These are phyloP conservation scores for Tulasnella sp. DNA, from an alignment of 768 basidiomycete species.

Conservation along the genomic window DNA sequence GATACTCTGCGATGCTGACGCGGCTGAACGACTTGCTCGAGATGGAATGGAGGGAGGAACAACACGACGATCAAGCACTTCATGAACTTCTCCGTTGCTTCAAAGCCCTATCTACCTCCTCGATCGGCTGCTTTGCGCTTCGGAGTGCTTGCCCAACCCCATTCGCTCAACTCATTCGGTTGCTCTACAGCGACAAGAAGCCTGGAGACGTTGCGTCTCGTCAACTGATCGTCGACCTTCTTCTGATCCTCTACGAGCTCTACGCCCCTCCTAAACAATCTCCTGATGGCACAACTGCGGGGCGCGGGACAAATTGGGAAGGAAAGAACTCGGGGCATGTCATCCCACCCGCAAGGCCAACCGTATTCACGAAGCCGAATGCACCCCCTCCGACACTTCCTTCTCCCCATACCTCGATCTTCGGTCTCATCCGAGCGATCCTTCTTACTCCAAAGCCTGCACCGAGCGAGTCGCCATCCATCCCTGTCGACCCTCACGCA, in stretches of 20 bases:
- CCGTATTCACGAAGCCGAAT: conserved; percentile 33
- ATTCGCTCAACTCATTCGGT: conserved; percentile 72
- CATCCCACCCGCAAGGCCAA: conserved; percentile 34
- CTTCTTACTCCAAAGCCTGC: conserved; percentile 70
- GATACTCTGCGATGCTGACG: conserved; percentile 79
- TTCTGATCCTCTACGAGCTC: conserved; percentile 83
- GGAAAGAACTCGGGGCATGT: conserved; percentile 26
- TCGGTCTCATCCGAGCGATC: conserved; percentile 68
- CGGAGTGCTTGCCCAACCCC: conserved; percentile 87
- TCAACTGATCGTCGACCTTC: conserved; percentile 84
- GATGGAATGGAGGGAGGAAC: conserved; percentile 98
- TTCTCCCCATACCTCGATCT: conserved; percentile 65
- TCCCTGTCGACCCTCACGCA: conserved; percentile 66
- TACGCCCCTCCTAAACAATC: conserved; percentile 50
- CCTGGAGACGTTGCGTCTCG: conserved; percentile 90
- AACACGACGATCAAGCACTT: conserved; percentile 92
- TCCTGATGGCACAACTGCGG: conserved; percentile 31
- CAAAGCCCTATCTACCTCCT: conserved; percentile 87
- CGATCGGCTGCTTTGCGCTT: conserved; percentile 84
- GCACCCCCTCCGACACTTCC: conserved; percentile 61
- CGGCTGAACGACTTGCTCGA: conserved; percentile 87
- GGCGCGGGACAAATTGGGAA: conserved; percentile 33
- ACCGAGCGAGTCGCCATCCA: conserved; percentile 57
- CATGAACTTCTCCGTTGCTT: conserved; percentile 90
- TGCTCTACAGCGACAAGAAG: conserved; percentile 96